Evolutionary conservation across 2,329 filamentous ascomycete genomes (phyloP).

Genomic region (Hymenotorrendiella dingleyae): DNA sequence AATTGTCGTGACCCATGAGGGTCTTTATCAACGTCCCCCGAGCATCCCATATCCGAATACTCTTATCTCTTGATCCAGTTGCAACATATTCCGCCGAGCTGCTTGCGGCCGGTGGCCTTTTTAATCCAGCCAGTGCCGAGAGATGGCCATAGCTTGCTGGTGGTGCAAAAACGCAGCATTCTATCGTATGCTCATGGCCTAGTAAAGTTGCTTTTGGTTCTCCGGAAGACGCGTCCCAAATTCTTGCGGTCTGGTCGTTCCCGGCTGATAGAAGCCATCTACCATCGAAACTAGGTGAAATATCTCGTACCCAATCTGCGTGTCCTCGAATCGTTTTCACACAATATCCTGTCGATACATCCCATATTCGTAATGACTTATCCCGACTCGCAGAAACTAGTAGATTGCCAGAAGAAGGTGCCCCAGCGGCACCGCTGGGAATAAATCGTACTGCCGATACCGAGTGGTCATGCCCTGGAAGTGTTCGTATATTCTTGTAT

Average conservation of each 20-base stretch:
- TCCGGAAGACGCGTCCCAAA: slow-evolving; percentile 74
- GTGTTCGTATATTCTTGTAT: slow-evolving; percentile 90
- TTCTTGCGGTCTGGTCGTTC: slow-evolving; percentile 71
- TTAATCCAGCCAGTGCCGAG: slow-evolving; percentile 70
- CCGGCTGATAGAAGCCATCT: slow-evolving; percentile 77
- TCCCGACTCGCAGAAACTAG: slow-evolving; percentile 83
- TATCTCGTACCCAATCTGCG: slow-evolving; percentile 84
- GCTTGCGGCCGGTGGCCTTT: slow-evolving; percentile 68
- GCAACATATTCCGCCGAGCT: slow-evolving; percentile 84
- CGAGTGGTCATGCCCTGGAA: slow-evolving; percentile 88
- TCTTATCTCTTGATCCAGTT: slow-evolving; percentile 84
- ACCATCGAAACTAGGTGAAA: slow-evolving; percentile 76
- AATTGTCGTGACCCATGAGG: slow-evolving; percentile 85
- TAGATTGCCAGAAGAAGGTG: slow-evolving; percentile 74
- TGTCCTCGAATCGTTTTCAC: slow-evolving; percentile 86
- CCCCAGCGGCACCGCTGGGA: slow-evolving; percentile 72
- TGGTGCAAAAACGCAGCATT: slow-evolving; percentile 84
- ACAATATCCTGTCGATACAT: slow-evolving; percentile 87
- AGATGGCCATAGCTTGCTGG: slow-evolving; percentile 72
- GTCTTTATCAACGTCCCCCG: slow-evolving; percentile 81
- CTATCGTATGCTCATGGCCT: slow-evolving; percentile 79
- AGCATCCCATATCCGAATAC: slow-evolving; percentile 82
- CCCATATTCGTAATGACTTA: slow-evolving; percentile 82
- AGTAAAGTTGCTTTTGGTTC: slow-evolving; percentile 76
- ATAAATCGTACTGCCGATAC: slow-evolving; percentile 86